Conservation (phyloP, 495 filamentous ascomycete species). For the Clohesyomyces aquaticus region DNA sequence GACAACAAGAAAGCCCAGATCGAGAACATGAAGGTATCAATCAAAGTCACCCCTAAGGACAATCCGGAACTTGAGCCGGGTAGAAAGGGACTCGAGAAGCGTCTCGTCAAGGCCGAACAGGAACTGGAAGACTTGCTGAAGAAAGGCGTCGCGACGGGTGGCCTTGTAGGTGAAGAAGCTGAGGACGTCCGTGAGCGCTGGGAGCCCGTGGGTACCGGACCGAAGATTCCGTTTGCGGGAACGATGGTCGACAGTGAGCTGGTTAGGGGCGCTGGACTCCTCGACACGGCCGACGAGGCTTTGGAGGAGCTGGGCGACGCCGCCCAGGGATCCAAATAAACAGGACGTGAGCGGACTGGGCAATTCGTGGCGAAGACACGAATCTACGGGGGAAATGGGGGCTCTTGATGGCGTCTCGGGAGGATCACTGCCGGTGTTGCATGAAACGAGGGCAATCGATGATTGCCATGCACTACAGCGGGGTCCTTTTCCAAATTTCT, state of each 20-base stretch:
- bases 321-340: too few relatives aligned
- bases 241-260: conserved; percentile 29
- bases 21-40: conserved; percentile 21
- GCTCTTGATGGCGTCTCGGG: too few relatives aligned
- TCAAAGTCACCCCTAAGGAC: conserved; percentile 4
- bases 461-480: too few relatives aligned
- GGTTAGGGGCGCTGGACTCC: conserved; percentile 22
- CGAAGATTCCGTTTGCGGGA: conserved; percentile 31
- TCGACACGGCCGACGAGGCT: conserved; percentile 14
- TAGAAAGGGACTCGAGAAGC: conserved; percentile 7
- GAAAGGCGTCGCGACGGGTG: conserved; percentile 12
- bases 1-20: conserved; percentile 2
- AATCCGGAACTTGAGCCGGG: conserved; percentile 11
- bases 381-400: too few relatives aligned
- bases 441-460: too few relatives aligned
- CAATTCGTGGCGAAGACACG: neutral
- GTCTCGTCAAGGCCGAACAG: conserved; percentile 6
- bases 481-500: too few relatives aligned
- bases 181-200: conserved; percentile 12
- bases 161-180: conserved; percentile 11
- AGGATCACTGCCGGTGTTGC: too few relatives aligned
- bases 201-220: conserved; percentile 5
- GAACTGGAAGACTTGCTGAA: conserved; percentile 16
- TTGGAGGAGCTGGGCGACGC: neutral
- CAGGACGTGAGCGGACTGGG: neutral